Evolutionary conservation across 768 basidiomycete genomes (phyloP), one percentile per base, ranked within the genome.

Genomic region (Tulasnella sp.): DNA sequence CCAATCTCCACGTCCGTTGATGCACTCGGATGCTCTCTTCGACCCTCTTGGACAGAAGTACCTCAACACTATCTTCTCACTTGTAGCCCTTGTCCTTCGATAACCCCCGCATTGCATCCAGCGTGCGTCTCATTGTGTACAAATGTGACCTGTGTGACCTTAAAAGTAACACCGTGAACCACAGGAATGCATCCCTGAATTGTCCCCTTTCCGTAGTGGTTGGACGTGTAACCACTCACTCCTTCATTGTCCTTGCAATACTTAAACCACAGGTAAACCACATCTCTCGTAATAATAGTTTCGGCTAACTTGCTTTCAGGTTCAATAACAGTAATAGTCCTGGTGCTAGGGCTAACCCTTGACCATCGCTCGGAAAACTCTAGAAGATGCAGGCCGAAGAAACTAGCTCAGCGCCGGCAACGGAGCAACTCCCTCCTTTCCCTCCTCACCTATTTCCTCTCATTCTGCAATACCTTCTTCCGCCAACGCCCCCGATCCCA

Each of bases 391-490:
- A 68, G 6, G 62, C 5, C 8, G 62, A 68, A 34, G 31, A n/a
- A n/a, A n/a, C 62, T 7, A 36, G 24, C 18, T 36, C 62, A 68
- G 62, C 27, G 31, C 27, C 31, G 21, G 34, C 62, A 18, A 68
- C 62, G 34, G 31, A 27, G 7, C 62, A 68, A 58, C 76, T 68
- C 19, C 78, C 71, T 44, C 71, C 78, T 9, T 56, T 80, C 31
- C 80, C 80, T 3, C 31, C 48, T 34, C 77, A 80, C 42, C 34
- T 80, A 19, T 68, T 80, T 24, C 62, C 42, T 31, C 79, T 80
- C 16, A 75, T 68, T 27, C 71, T 80, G 6, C 80, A 80, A 74
- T 80, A 80, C 36, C 75, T 80, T 2, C 71, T 80, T 21, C 80
- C 80, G 27, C 80, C 80, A 36, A 48, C 73, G 16, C 77, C 71